phyloP scores from a whole-genome alignment of 73 alveolate species.

The Stentor roeselii region DNA sequence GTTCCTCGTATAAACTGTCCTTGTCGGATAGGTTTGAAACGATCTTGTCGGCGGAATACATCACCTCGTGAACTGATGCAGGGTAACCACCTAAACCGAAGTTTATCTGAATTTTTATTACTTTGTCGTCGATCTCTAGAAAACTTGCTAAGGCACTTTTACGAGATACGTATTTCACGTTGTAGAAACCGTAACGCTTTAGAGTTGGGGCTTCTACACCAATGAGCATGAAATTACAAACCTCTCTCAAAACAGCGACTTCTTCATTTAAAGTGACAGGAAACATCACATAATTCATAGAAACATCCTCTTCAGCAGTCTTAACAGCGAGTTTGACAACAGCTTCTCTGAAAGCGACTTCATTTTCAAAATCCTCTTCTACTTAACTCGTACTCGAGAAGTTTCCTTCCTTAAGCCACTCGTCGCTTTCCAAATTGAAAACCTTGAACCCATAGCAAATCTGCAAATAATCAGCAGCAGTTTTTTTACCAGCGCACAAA shows the following conservation, averaged over 20 bases:
- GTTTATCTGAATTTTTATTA: slow-evolving; percentile 31
- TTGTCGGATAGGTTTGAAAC: slow-evolving; percentile 32
- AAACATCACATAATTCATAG: slow-evolving; percentile 43
- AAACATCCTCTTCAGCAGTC: slow-evolving; percentile 2
- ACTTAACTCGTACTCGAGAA: not conserved
- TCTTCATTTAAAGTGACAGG: slow-evolving; percentile 45
- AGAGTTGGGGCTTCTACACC: slow-evolving; percentile 54
- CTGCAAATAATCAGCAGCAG: slow-evolving; percentile 39
- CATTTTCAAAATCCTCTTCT: slow-evolving; percentile 19
- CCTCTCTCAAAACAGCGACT: slow-evolving; percentile 30
- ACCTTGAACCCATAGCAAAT: slow-evolving; percentile 35
- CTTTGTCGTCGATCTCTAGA: slow-evolving; percentile 40
- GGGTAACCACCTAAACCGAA: slow-evolving; percentile 27
- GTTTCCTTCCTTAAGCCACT: slow-evolving; percentile 1
- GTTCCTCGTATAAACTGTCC: slow-evolving; percentile 34
- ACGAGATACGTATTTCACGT: slow-evolving; percentile 31
- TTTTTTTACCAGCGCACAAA: slow-evolving; percentile 43
- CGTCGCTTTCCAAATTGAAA: slow-evolving; percentile 30
- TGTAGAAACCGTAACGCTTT: slow-evolving; percentile 39
- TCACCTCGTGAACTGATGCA: slow-evolving; percentile 32
- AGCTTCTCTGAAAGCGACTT: slow-evolving; percentile 20
- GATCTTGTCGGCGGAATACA: slow-evolving; percentile 31
- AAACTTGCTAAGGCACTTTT: slow-evolving; percentile 32
- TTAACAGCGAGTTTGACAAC: not conserved
- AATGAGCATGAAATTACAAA: slow-evolving; percentile 41